Conservation (phyloP, 306 rosid species). For the Acacia acuminata region DNA sequence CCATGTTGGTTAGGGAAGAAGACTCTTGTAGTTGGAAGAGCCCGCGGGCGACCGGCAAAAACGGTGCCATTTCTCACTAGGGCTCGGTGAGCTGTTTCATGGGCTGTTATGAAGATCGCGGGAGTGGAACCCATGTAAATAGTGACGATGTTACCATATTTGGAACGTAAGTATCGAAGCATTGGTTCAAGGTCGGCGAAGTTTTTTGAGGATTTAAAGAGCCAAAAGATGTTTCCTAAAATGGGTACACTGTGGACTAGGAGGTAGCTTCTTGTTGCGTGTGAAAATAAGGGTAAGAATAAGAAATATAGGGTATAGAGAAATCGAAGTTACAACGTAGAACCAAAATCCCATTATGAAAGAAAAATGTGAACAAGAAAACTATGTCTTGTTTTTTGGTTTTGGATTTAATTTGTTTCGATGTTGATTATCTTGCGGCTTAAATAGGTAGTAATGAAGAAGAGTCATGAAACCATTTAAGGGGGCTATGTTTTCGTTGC, state of each 20-base stretch:
- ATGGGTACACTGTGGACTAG: constrained; percentile 55
- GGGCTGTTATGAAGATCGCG: constrained; percentile 49
- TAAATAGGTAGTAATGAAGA: background rate
- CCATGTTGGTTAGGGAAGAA: constrained; percentile 39
- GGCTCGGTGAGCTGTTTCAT: constrained; percentile 46
- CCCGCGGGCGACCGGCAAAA: constrained; percentile 49
- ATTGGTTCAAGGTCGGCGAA: constrained; percentile 48
- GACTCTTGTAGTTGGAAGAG: constrained; percentile 33
- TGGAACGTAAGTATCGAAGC: constrained; percentile 39
- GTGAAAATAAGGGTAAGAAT: constrained; percentile 1
- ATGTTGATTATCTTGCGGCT: background rate
- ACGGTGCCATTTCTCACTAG: constrained; percentile 44
- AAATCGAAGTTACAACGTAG: constrained; percentile 17
- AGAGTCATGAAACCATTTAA: background rate
- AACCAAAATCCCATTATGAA: constrained; percentile 40
- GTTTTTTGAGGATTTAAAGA: constrained; percentile 45
- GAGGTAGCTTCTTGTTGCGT: constrained; percentile 40
- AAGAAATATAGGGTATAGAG: background rate
- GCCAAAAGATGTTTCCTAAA: constrained; percentile 53
- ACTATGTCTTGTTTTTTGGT: background rate
- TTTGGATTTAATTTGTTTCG: too few relatives aligned
- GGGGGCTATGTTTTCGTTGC: background rate
- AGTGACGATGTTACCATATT: constrained; percentile 54
- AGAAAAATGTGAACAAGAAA: background rate
- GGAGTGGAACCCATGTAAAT: constrained; percentile 47